Evolutionary conservation across 352 stramenopile genomes (phyloP).

Genomic region (Phytophthora pistaciae): DNA sequence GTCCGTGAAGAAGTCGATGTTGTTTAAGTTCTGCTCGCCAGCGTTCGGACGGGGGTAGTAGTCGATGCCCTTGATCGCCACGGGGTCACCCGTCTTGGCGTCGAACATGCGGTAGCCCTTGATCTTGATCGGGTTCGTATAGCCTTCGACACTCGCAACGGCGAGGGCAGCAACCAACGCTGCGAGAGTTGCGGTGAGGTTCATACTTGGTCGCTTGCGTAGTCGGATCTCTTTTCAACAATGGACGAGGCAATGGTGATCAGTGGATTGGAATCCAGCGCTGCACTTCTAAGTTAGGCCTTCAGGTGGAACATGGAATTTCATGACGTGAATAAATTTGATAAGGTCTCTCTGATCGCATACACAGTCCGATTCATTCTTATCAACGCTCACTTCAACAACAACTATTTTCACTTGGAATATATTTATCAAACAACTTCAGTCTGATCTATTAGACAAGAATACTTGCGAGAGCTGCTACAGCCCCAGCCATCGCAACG

Average conservation of each 20-base stretch:
- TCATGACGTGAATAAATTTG: not conserved
- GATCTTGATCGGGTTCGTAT: slow-evolving; percentile 56
- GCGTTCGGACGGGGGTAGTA: slow-evolving; percentile 88
- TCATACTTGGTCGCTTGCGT: slow-evolving; percentile 22
- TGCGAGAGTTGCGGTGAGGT: slow-evolving; percentile 21
- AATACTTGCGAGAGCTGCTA: slow-evolving; percentile 25
- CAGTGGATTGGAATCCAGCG: not conserved
- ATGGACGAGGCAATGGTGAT: slow-evolving; percentile 6
- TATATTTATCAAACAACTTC: slow-evolving; percentile 14
- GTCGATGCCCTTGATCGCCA: slow-evolving; percentile 81
- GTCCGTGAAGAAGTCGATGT: slow-evolving; percentile 89
- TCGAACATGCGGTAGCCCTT: slow-evolving; percentile 85
- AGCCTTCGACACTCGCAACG: slow-evolving; percentile 19
- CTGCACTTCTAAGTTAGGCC: not conserved
- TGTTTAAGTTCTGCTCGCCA: slow-evolving; percentile 74
- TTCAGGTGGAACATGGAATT: not conserved
- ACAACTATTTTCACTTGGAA: slow-evolving; percentile 8
- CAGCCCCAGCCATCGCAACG: slow-evolving; percentile 14
- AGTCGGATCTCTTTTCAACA: slow-evolving; percentile 20
- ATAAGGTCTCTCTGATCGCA: too few relatives aligned
- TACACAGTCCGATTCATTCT: not conserved
- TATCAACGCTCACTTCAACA: slow-evolving; percentile 12
- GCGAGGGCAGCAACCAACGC: slow-evolving; percentile 17
- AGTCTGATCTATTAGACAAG: slow-evolving; percentile 18
- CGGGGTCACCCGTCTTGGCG: slow-evolving; percentile 63